Evolutionary conservation across 108 stramenopile species (phyloP).

Genomic region (Cyclotella sp.): DNA sequence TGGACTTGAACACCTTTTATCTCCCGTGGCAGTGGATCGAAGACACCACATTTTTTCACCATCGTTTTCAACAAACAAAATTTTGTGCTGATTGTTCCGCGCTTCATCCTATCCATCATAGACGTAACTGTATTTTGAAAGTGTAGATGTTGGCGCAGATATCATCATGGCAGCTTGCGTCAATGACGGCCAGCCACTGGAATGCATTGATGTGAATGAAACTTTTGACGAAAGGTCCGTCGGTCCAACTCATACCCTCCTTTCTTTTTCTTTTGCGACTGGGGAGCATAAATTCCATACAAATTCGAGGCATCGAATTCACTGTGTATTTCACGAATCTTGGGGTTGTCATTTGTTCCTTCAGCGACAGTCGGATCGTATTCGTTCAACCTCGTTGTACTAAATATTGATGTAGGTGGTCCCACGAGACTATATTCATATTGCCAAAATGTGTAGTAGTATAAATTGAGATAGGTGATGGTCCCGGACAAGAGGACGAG

Average conservation of each 20-base stretch:
- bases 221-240: conserved; percentile 25
- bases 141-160: conserved; percentile 26
- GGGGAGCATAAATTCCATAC: conserved; percentile 43
- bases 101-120: neutral
- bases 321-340: neutral
- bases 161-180: conserved; percentile 33
- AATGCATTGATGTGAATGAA: neutral
- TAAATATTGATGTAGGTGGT: neutral
- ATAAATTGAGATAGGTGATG: conserved; percentile 41
- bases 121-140: conserved; percentile 13
- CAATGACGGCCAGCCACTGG: conserved; percentile 41
- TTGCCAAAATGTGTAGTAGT: conserved; percentile 27
- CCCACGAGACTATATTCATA: conserved; percentile 49
- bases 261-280: conserved; percentile 22
- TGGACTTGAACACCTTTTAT: conserved; percentile 36
- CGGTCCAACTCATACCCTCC: neutral
- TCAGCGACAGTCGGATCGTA: neutral
- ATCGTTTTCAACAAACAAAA: conserved; percentile 25
- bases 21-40: conserved; percentile 3
- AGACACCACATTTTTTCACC: conserved; percentile 28
- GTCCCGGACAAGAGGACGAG: conserved; percentile 35
- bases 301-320: neutral
- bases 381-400: neutral
- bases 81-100: conserved; percentile 11
- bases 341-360: conserved; percentile 10